phyloP scores from a whole-genome alignment of 2,329 filamentous ascomycete genomes.

The Stagonosporopsis vannaccii region DNA sequence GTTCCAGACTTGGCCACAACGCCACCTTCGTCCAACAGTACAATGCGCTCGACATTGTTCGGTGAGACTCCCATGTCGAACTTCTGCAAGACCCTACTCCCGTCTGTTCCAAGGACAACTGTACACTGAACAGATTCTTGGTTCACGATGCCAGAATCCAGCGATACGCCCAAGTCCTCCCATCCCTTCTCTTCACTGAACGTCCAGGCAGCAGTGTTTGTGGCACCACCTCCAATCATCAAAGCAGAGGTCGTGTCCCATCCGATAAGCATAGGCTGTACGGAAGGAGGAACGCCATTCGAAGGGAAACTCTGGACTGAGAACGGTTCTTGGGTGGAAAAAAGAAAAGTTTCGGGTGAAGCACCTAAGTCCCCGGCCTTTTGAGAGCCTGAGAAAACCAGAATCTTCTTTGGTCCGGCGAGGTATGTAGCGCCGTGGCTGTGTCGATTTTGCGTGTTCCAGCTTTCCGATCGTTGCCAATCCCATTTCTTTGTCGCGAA shows the following conservation, averaged over 20 bases:
- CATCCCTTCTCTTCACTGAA: constrained; percentile 72
- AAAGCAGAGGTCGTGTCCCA: constrained; percentile 76
- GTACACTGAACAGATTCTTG: constrained; percentile 67
- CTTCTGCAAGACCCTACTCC: constrained; percentile 77
- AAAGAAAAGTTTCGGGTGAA: constrained; percentile 78
- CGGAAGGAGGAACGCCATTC: constrained; percentile 63
- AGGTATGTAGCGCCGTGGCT: constrained; percentile 82
- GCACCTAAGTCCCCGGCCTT: constrained; percentile 61
- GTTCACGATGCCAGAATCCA: constrained; percentile 68
- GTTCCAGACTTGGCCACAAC: constrained; percentile 56
- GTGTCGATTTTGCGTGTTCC: constrained; percentile 70
- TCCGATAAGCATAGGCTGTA: constrained; percentile 74
- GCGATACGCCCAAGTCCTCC: constrained; percentile 69
- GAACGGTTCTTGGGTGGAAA: constrained; percentile 72
- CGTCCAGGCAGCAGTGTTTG: constrained; percentile 73
- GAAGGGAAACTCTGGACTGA: constrained; percentile 61
- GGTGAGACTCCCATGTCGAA: constrained; percentile 79
- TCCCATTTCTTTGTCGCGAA: constrained; percentile 67
- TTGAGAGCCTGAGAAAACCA: constrained; percentile 81
- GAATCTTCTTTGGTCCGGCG: constrained; percentile 70
- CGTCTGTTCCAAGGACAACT: constrained; percentile 75
- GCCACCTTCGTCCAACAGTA: constrained; percentile 70
- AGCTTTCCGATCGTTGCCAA: constrained; percentile 57
- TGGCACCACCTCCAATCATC: constrained; percentile 74
- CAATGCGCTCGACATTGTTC: constrained; percentile 74